Percentiles rank a stretch among this genome's conserved stretches.
phyloP scores from a whole-genome alignment of 192 early-diverging fungal genomes.

The Glomus cerebriforme region DNA sequence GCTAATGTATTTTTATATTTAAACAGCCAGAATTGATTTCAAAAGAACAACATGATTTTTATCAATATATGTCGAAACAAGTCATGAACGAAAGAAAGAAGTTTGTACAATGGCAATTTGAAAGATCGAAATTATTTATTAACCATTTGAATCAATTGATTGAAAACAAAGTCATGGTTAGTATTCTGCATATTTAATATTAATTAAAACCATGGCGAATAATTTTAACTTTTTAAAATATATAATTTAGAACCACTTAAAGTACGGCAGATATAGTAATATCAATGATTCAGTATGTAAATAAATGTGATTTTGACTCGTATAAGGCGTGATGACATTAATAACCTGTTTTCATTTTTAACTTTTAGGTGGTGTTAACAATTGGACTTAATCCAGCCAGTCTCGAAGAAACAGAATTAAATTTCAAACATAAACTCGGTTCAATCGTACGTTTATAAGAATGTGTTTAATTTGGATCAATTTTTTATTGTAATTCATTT shows the following conservation, averaged over 20 bases:
- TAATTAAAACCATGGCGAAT: neutral
- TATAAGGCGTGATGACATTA: neutral
- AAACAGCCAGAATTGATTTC: neutral
- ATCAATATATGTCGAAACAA: neutral
- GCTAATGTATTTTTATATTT: neutral
- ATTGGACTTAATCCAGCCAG: neutral
- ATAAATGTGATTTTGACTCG: neutral
- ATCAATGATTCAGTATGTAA: conserved; percentile 20
- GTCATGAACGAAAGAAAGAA: neutral
- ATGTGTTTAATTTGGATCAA: neutral
- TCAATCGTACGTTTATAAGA: conserved; percentile 7
- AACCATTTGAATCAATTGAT: neutral
- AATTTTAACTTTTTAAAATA: neutral
- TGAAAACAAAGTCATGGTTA: conserved; percentile 7
- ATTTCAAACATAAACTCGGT: neutral
- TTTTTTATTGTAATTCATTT: neutral
- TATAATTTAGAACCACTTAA: conserved; percentile 2
- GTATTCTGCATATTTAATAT: neutral
- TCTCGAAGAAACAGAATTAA: conserved; percentile 15
- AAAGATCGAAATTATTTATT: neutral
- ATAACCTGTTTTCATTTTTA: neutral
- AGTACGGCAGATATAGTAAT: neutral
- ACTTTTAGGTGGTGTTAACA: conserved; percentile 10
- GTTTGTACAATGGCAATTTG: conserved; percentile 20
- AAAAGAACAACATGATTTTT: neutral